Conservation (phyloP, 2,329 filamentous ascomycete genomes). For the Aspergillus sp. region DNA sequence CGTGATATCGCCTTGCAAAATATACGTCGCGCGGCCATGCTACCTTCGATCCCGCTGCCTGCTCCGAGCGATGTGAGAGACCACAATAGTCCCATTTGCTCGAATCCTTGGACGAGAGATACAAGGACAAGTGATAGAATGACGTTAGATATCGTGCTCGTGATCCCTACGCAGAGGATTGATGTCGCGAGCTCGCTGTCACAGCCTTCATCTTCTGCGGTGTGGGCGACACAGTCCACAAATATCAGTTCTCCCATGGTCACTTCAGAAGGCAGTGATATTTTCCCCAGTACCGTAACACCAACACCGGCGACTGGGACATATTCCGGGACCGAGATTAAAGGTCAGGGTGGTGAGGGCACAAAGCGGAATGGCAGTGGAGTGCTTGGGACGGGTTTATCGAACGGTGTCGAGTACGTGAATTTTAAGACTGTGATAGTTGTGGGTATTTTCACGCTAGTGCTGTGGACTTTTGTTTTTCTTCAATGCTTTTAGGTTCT, state of each 20-base stretch:
- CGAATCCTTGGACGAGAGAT: background rate
- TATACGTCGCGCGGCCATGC: background rate
- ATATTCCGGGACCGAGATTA: background rate
- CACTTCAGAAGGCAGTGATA: background rate
- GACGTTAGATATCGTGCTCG: conserved; percentile 1
- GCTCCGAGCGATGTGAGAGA: background rate
- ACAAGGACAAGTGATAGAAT: background rate
- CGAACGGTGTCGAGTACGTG: background rate
- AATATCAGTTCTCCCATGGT: background rate
- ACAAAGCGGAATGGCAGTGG: background rate
- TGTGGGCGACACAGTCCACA: background rate
- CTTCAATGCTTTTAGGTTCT: background rate
- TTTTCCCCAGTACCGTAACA: background rate
- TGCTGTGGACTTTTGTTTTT: background rate
- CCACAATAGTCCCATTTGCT: background rate
- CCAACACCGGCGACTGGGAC: background rate
- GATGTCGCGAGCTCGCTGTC: background rate
- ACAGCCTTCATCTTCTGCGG: background rate
- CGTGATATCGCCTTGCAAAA: background rate
- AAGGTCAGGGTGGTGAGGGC: background rate
- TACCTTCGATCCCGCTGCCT: background rate
- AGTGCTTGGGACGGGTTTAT: background rate
- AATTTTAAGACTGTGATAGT: background rate
- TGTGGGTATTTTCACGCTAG: background rate
- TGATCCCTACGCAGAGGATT: background rate